Base-by-base conservation (phyloP, 495 filamentous ascomycete genomes). In the Entonaema liquescens region DNA sequence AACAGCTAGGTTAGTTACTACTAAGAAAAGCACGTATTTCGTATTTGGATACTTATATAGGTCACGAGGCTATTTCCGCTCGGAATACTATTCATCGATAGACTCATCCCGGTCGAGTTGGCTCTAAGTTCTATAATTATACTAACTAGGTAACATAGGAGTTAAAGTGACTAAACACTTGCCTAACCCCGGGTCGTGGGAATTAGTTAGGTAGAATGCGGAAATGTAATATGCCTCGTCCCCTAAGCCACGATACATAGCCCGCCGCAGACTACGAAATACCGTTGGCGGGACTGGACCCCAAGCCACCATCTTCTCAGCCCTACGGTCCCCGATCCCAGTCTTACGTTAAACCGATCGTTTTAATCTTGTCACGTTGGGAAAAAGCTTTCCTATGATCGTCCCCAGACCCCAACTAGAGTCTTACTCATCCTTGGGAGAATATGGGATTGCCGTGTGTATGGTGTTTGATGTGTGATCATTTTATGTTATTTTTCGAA, bases 111-210 rank as follows among this genome's bases (percentile, higher is more conserved):
- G 11, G 40, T 26, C 8, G 53, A 54, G 55, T 21, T 60, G 26
- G 42, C 23, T 25, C 49, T 28, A 40, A 21, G 44, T 62, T 67
- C 64, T 67, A 67, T 63, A 67, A 67, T 72, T 67, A 62, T 53
- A 58, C 56, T 33, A 62, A 31, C 29, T 3, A 7, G 29, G 3
- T 31, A 31, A 33, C 29, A 28, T 29, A 26, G 8, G 61, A 50
- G 60, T 49, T 17, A 2, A 42, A 31, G 23, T 26, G 6, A 52
- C 23, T 44, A 52, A 35, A 25, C 23, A 5, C 5, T 62, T 38
- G 35, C 36, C 23, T 21, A 33, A 36, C 25, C 25, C 19, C 59
- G 12, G 42, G 36, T 17, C 17, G 42, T 63, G 42, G 42, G 59
- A 58, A 58, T 35, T 57, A 28, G n/a, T 12, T n/a, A 13, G 38